phyloP scores from a whole-genome alignment of 2,329 filamentous ascomycete genomes.

The Xylaria sp. region DNA sequence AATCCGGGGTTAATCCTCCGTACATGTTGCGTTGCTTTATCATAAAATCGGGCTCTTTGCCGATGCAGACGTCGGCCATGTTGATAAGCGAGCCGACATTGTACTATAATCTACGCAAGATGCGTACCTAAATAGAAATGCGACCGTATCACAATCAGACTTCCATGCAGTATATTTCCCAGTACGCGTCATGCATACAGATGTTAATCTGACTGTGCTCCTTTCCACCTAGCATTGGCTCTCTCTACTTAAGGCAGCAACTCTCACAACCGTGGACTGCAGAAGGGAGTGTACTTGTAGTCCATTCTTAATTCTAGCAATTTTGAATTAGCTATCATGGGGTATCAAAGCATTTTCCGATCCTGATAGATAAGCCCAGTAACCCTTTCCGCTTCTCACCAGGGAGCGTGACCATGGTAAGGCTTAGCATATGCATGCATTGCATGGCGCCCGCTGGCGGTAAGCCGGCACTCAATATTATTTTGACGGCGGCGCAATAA shows the following conservation, averaged over 20 bases:
- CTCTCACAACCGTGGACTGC: not conserved
- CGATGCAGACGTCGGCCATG: slow-evolving; percentile 16
- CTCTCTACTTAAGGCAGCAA: slow-evolving; percentile 12
- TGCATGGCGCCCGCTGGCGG: not conserved
- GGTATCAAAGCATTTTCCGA: slow-evolving; percentile 6
- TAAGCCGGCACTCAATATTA: slow-evolving; percentile 1
- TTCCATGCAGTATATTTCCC: slow-evolving; percentile 2
- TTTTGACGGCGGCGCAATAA: slow-evolving; percentile 20
- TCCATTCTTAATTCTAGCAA: not conserved
- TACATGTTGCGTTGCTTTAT: not conserved
- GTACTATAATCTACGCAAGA: not conserved
- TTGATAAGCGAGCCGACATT: slow-evolving; percentile 28
- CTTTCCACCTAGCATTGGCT: not conserved
- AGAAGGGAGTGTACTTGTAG: not conserved
- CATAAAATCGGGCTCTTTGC: slow-evolving; percentile 1
- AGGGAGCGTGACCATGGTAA: not conserved
- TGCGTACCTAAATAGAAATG: not conserved
- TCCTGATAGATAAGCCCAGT: slow-evolving; percentile 1
- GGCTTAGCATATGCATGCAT: slow-evolving; percentile 6
- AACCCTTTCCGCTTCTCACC: not conserved
- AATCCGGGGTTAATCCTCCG: not conserved
- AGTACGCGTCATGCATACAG: slow-evolving; percentile 15
- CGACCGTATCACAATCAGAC: not conserved
- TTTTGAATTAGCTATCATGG: not conserved
- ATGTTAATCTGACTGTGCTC: not conserved